Base-by-base conservation (phyloP, 305 asterid genomes). In the Fraxinus xanthoxyloides region DNA sequence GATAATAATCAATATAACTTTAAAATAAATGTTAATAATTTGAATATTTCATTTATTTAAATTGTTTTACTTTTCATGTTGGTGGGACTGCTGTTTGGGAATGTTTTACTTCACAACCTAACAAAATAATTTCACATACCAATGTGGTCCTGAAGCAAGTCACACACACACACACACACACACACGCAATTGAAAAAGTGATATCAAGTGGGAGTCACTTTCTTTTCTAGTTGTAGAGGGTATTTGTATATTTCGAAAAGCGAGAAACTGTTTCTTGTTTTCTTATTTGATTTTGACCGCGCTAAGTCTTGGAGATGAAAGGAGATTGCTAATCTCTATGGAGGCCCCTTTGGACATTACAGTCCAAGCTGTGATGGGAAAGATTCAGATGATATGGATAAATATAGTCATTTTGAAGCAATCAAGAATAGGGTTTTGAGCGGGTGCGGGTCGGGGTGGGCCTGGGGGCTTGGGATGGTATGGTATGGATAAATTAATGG, bases 211-310 rank as follows among this genome's bases (percentile, higher is more conserved):
- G 84, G 72, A 82, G 93, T 90, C 94, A 76, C 90, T 92, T 85
- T 90, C 93, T 84, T 79, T 51, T 24, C 30, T 67, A 78, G 84
- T 80, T 83, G 81, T 51, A 56, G 82, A 83, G 79, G 79, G 83
- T 73, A 76, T 76, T 79, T 77, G 72, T 79, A 80, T 46, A 59
- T 54, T 78, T 85, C 65, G 59, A 77, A 87, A 89, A 87, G 81
- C 86, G 80, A 82, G 70, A 87, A 80, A 82, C 75, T 77, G 78
- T 84, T 59, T 65, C 76, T 87, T 88, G 91, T 88, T 84, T 74
- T 88, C 77, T 83, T 80, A 67, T 88, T 89, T 85, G 95, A 93
- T 86, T 76, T 89, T 51, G 97, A 90, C 92, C 74, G 79, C 81
- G 80, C 89, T 83, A 83, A 88, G 83, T 80, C 89, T 79, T 84